These are phyloP conservation scores for Neofusicoccum kwambonambiense DNA, from an alignment of 2,329 filamentous ascomycete genomes.

Conservation along the genomic window DNA sequence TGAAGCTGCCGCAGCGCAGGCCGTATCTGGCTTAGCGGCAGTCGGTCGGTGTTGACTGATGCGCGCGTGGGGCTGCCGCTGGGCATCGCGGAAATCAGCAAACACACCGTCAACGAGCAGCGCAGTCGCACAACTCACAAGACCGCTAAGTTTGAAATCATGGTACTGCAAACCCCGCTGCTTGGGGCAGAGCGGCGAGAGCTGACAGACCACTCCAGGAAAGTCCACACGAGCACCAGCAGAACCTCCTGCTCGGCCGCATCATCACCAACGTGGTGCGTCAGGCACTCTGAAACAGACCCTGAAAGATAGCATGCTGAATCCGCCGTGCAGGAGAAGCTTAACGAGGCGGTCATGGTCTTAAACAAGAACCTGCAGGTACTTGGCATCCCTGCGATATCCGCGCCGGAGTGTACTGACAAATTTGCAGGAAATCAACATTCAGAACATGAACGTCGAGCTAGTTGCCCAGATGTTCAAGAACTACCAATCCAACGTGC, in stretches of 20 bases:
- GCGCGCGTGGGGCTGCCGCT: slow-evolving; percentile 3
- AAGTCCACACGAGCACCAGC: slow-evolving; percentile 95
- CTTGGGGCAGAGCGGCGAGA: not conserved
- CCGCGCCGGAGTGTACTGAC: not conserved
- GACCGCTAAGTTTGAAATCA: slow-evolving; percentile 19
- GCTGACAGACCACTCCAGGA: slow-evolving; percentile 57
- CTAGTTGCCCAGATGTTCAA: slow-evolving; percentile 99
- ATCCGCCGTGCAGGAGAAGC: slow-evolving; percentile 71
- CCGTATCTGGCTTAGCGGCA: slow-evolving; percentile 4
- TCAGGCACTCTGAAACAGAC: slow-evolving; percentile 21
- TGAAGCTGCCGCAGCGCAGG: not conserved
- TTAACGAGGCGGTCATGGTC: slow-evolving; percentile 89
- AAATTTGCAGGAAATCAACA: slow-evolving; percentile 78
- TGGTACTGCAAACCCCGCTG: slow-evolving; percentile 26
- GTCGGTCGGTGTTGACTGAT: slow-evolving; percentile 1
- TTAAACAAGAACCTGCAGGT: slow-evolving; percentile 92
- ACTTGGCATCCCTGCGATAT: not conserved
- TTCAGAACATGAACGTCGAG: slow-evolving; percentile 98
- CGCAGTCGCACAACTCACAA: not conserved
- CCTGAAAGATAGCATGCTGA: not conserved
- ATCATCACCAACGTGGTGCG: slow-evolving; percentile 97
- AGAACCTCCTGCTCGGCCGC: slow-evolving; percentile 86
- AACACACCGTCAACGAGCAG: slow-evolving; percentile 4
- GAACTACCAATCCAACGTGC: slow-evolving; percentile 96
- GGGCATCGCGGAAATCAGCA: slow-evolving; percentile 1